Percentiles rank a stretch among this genome's conserved stretches.
Conservation (phyloP, 768 basidiomycete species). For the Trametes meyenii region DNA sequence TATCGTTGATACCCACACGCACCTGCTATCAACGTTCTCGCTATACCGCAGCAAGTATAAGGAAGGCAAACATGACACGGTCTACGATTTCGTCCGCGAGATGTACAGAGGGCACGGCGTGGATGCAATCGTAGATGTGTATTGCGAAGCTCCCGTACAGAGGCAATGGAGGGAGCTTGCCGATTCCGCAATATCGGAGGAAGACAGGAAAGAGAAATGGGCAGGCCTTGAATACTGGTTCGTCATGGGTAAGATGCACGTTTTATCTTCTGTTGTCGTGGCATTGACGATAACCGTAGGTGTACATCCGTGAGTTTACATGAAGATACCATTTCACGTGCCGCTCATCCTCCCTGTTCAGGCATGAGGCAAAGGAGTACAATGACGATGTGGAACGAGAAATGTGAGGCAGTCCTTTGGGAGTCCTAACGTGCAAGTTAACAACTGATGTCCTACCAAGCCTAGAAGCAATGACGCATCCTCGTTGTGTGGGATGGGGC, state of each 20-base stretch:
- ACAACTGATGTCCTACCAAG: constrained; percentile 37
- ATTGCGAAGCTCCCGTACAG: constrained; percentile 81
- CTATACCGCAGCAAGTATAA: constrained; percentile 66
- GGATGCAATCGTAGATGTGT: constrained; percentile 78
- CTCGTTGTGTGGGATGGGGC: constrained; percentile 85
- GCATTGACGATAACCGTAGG: no score
- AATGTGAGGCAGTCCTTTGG: constrained; percentile 52
- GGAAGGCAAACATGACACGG: constrained; percentile 50
- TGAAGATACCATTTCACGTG: not conserved
- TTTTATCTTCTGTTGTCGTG: no score
- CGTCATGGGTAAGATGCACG: constrained; percentile 60
- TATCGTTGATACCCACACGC: constrained; percentile 86
- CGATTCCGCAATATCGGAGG: constrained; percentile 60
- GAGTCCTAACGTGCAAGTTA: not conserved
- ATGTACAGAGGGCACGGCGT: constrained; percentile 62
- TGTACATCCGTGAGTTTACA: constrained; percentile 65
- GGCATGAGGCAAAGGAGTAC: constrained; percentile 75
- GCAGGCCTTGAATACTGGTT: constrained; percentile 79
- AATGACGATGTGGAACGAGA: constrained; percentile 66
- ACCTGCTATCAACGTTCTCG: constrained; percentile 74
- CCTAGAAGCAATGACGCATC: constrained; percentile 74
- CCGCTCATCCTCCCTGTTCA: constrained; percentile 26
- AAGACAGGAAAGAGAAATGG: constrained; percentile 58
- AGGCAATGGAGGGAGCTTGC: constrained; percentile 69
- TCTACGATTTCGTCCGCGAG: constrained; percentile 70